Percentiles rank a stretch among this genome's conserved stretches.
Evolutionary conservation across 2,329 filamentous ascomycete species (phyloP).

Genomic region (Calonectria naviculata): DNA sequence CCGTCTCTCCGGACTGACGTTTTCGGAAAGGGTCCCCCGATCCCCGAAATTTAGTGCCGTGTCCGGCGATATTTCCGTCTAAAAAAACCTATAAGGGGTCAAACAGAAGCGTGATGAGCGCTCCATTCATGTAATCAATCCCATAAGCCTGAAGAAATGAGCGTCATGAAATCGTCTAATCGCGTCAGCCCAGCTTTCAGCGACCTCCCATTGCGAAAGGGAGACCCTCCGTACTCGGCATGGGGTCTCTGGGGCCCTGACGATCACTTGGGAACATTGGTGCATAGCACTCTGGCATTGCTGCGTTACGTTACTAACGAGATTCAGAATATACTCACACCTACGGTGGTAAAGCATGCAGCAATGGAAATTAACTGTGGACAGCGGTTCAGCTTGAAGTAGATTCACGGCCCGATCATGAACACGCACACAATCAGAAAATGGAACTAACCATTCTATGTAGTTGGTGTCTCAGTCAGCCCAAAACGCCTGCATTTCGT

Average conservation of each 20-base stretch:
- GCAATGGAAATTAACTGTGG: conserved; percentile 3
- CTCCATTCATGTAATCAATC: neutral
- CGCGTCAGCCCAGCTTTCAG: neutral
- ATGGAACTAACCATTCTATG: neutral
- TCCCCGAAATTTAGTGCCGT: too few relatives aligned
- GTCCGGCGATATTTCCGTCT: neutral
- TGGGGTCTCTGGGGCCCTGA: conserved; percentile 18
- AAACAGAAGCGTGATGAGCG: neutral
- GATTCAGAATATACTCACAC: conserved; percentile 3
- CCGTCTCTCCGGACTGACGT: too few relatives aligned
- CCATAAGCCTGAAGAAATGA: neutral
- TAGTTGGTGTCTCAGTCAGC: conserved; percentile 18
- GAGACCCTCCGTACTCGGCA: conserved; percentile 13
- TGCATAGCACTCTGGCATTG: neutral
- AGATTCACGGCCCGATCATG: neutral
- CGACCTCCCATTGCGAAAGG: conserved; percentile 8
- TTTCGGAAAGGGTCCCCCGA: too few relatives aligned
- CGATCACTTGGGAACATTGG: conserved; percentile 17
- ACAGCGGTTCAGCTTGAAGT: conserved; percentile 17
- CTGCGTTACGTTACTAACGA: neutral
- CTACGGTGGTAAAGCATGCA: neutral
- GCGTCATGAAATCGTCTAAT: neutral
- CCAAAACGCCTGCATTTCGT: conserved; percentile 8
- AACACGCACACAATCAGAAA: too few relatives aligned
- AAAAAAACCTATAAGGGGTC: neutral